Evolutionary conservation across 2,329 filamentous ascomycete species (phyloP).

Genomic region (Ophiostoma montium): DNA sequence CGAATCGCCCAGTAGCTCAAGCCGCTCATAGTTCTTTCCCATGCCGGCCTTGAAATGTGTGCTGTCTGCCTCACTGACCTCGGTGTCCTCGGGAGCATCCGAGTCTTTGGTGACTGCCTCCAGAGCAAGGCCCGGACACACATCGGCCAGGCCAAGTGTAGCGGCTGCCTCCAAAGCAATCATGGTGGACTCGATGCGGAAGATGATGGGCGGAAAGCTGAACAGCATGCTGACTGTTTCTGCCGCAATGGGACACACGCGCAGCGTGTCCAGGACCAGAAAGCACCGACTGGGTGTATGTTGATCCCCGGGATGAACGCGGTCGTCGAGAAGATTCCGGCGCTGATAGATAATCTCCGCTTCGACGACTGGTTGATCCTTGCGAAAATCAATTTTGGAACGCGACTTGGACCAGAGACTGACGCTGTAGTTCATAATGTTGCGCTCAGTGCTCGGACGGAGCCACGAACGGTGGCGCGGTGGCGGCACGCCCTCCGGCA

Average conservation of each 20-base stretch:
- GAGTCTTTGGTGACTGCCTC: slow-evolving; percentile 91
- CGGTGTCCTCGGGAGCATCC: slow-evolving; percentile 61
- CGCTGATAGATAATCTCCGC: slow-evolving; percentile 61
- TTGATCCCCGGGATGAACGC: slow-evolving; percentile 30
- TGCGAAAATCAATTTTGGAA: slow-evolving; percentile 36
- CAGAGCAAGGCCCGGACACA: slow-evolving; percentile 57
- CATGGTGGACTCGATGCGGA: slow-evolving; percentile 67
- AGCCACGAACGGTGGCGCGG: slow-evolving; percentile 30
- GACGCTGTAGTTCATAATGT: slow-evolving; percentile 72
- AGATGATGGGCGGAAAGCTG: slow-evolving; percentile 69
- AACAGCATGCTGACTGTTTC: slow-evolving; percentile 59
- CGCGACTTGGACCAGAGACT: slow-evolving; percentile 56
- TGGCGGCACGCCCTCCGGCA: slow-evolving; percentile 41
- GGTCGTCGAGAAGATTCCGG: slow-evolving; percentile 69
- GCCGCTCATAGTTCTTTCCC: slow-evolving; percentile 86
- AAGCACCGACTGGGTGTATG: slow-evolving; percentile 37
- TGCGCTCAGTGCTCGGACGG: slow-evolving; percentile 25
- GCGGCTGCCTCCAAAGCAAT: slow-evolving; percentile 64
- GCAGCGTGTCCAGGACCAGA: slow-evolving; percentile 63
- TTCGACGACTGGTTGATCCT: slow-evolving; percentile 67
- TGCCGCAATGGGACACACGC: slow-evolving; percentile 57
- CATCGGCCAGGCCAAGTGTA: slow-evolving; percentile 42
- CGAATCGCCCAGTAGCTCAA: slow-evolving; percentile 86
- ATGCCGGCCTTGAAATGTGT: slow-evolving; percentile 70
- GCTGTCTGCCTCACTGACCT: slow-evolving; percentile 52